Percentiles rank a stretch among this genome's conserved stretches.
These are phyloP conservation scores for Capsaspora owczarzaki DNA, from an alignment of 78 protist genomes.

Conservation along the genomic window DNA sequence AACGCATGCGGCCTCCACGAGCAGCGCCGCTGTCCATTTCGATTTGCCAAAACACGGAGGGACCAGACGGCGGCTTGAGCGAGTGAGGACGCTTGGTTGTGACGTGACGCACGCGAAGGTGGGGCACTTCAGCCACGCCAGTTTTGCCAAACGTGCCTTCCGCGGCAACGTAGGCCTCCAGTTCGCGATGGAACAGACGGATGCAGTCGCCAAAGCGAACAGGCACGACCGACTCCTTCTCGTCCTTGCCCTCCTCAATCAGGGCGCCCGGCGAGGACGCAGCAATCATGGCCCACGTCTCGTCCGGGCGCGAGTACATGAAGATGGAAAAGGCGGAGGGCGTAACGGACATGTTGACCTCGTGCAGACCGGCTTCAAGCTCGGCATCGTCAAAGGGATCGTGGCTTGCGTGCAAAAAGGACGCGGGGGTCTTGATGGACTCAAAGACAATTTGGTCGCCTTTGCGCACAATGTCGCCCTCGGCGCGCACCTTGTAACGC, in stretches of 20 bases:
- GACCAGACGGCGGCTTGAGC: background rate
- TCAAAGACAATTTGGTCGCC: constrained; percentile 1
- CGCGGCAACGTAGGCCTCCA: background rate
- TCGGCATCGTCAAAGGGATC: too few relatives aligned
- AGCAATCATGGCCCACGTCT: too few relatives aligned
- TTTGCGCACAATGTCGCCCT: constrained; percentile 5
- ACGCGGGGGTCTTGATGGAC: background rate
- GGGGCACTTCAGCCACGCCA: background rate
- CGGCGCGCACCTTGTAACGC: constrained; percentile 16
- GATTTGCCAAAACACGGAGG: background rate
- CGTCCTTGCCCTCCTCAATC: too few relatives aligned
- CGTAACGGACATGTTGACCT: too few relatives aligned
- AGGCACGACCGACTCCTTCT: too few relatives aligned
- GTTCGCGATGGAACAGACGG: background rate
- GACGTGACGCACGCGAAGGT: background rate
- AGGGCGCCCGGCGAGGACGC: too few relatives aligned
- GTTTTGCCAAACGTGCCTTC: background rate
- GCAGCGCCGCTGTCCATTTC: background rate
- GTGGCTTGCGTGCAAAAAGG: too few relatives aligned
- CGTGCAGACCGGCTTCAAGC: too few relatives aligned
- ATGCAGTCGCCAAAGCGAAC: constrained; percentile 1
- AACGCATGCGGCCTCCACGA: background rate
- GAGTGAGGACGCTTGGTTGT: too few relatives aligned
- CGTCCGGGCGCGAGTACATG: too few relatives aligned
- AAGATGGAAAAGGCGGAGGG: too few relatives aligned